A percentile compares a stretch with the other conserved stretches of the same genome.
These are phyloP conservation scores for Amanita exitialis DNA, from an alignment of 768 basidiomycete genomes.

Conservation along the genomic window DNA sequence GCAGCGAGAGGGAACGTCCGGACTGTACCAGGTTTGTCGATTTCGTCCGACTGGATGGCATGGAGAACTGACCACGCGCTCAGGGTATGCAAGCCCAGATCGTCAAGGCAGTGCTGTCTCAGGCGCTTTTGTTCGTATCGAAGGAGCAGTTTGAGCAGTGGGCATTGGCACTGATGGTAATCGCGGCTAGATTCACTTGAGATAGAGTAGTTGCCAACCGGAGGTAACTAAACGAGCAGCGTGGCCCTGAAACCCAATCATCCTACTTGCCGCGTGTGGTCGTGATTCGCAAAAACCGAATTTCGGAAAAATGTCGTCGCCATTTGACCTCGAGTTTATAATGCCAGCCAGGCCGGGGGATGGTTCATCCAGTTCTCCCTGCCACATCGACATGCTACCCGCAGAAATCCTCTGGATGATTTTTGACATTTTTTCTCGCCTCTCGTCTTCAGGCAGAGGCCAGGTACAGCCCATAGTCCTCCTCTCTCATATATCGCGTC, in stretches of 20 bases:
- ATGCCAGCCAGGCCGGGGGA: background rate
- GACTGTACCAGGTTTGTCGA: slow-evolving; percentile 85
- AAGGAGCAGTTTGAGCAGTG: slow-evolving; percentile 96
- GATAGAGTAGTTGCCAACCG: slow-evolving; percentile 4
- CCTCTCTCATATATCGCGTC: slow-evolving; percentile 37
- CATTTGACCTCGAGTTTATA: slow-evolving; percentile 4
- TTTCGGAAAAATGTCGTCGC: slow-evolving; percentile 4
- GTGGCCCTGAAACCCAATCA: background rate
- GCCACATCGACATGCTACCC: slow-evolving; percentile 6
- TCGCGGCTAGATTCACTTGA: slow-evolving; percentile 31
- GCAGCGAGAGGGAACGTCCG: slow-evolving; percentile 69
- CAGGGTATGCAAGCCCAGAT: slow-evolving; percentile 97
- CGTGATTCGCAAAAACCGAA: background rate
- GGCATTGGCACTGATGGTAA: slow-evolving; percentile 61
- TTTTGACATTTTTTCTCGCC: slow-evolving; percentile 3
- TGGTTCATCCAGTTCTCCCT: background rate
- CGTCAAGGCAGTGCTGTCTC: slow-evolving; percentile 88
- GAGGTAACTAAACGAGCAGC: background rate
- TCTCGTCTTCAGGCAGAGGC: slow-evolving; percentile 5
- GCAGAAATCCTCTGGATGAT: slow-evolving; percentile 6
- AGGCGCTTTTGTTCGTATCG: slow-evolving; percentile 92
- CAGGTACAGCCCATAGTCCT: slow-evolving; percentile 30
- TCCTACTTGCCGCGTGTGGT: background rate
- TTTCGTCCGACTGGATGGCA: background rate
- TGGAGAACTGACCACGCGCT: background rate